Percentiles rank a stretch among this genome's conserved stretches.
These are phyloP conservation scores for Cladosporium colombiae DNA, from an alignment of 2,329 filamentous ascomycete species.

Conservation along the genomic window DNA sequence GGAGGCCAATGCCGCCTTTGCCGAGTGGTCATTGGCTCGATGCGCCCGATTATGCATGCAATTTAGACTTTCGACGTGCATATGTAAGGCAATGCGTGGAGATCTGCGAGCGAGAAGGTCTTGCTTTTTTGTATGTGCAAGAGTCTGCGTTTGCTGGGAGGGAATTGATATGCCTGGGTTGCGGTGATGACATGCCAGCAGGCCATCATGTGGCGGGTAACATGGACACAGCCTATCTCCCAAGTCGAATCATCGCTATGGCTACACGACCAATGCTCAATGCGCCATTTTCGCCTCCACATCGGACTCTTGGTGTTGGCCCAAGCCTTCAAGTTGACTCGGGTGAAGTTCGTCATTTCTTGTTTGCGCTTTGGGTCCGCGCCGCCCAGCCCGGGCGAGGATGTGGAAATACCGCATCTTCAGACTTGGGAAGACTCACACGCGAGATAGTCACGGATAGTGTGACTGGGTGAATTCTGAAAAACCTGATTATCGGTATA, in stretches of 20 bases:
- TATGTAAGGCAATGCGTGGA: slow-evolving; percentile 3
- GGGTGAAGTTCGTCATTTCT: slow-evolving; percentile 20
- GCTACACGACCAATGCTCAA: background rate
- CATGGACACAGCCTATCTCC: background rate
- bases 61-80: background rate
- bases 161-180: background rate
- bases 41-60: slow-evolving; percentile 1
- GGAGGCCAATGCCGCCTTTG: background rate
- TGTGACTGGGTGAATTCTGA: background rate
- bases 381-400: background rate
- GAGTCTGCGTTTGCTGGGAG: background rate
- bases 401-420: background rate
- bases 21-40: slow-evolving; percentile 9
- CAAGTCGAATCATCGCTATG: background rate
- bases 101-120: slow-evolving; percentile 13
- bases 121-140: background rate
- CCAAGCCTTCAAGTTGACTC: slow-evolving; percentile 9
- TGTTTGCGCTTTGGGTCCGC: background rate
- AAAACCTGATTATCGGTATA: background rate
- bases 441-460: background rate
- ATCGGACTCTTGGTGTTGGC: slow-evolving; percentile 1
- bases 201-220: background rate
- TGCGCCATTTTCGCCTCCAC: slow-evolving; percentile 21
- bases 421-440: background rate
- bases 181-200: background rate